Percentiles rank a stretch among this genome's conserved stretches.
Evolutionary conservation across 331 rosid genomes (phyloP).

Genomic region (Acacia concinna): DNA sequence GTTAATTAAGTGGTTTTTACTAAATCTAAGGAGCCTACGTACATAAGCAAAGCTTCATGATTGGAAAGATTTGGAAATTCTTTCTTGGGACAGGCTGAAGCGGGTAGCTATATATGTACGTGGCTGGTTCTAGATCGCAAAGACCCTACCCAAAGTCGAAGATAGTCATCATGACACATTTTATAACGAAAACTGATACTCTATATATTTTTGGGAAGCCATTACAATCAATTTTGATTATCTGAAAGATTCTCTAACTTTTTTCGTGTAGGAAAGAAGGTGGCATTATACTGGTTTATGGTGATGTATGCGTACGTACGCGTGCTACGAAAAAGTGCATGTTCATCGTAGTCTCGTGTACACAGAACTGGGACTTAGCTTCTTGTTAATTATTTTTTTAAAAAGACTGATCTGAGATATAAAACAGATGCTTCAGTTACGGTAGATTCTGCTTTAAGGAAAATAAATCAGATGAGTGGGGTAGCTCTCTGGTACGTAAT

Average conservation of each 20-base stretch:
- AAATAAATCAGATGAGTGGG: constrained; percentile 9
- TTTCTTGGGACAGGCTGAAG: constrained; percentile 9
- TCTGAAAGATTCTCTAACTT: constrained; percentile 34
- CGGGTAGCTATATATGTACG: background rate
- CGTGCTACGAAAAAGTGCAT: constrained; percentile 17
- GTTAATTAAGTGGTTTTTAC: background rate
- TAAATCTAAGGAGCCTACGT: constrained; percentile 15
- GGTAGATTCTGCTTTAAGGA: constrained; percentile 13
- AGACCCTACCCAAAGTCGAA: constrained; percentile 25
- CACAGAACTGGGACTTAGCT: background rate
- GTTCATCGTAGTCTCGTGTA: constrained; percentile 10
- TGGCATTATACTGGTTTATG: constrained; percentile 2
- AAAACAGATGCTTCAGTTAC: background rate
- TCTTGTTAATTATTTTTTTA: background rate
- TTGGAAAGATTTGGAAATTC: constrained; percentile 14
- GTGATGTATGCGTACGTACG: constrained; percentile 29
- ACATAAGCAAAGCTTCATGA: constrained; percentile 27
- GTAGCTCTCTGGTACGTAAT: background rate
- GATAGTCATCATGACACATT: constrained; percentile 28
- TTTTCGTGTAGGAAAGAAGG: background rate
- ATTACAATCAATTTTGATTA: constrained; percentile 30
- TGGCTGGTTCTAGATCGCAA: constrained; percentile 16
- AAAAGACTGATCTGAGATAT: background rate
- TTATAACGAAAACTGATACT: constrained; percentile 32
- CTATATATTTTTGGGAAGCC: constrained; percentile 15